These are phyloP conservation scores for Diospyros kaki DNA, from an alignment of 148 eudicot species.

Conservation along the genomic window DNA sequence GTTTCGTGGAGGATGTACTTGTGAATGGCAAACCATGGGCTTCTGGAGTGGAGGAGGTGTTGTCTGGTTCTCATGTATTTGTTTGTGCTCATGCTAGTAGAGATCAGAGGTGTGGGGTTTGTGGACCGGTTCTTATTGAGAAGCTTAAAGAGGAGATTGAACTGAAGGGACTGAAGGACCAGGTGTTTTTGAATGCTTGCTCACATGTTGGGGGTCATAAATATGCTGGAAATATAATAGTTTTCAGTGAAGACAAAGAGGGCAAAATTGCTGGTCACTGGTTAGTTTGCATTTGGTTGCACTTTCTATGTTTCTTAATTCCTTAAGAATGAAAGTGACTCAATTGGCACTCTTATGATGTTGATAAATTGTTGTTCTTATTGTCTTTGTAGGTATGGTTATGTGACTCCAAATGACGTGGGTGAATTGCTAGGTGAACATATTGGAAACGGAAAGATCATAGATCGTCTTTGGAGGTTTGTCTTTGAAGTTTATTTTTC, in stretches of 20 bases:
- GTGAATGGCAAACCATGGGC: constrained; percentile 64
- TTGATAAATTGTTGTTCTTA: not conserved
- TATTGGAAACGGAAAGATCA: constrained; percentile 65
- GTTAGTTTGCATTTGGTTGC: constrained; percentile 28
- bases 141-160: constrained; percentile 58
- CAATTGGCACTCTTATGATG: not conserved
- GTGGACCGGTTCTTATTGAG: constrained; percentile 74
- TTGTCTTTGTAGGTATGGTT: constrained; percentile 65
- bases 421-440: constrained; percentile 55
- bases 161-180: constrained; percentile 41
- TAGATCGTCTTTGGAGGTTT: constrained; percentile 78
- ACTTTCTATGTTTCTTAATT: not conserved
- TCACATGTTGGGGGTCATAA: constrained; percentile 87
- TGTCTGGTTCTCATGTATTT: constrained; percentile 65
- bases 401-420: constrained; percentile 74
- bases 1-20: constrained; percentile 74
- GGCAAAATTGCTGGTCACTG: constrained; percentile 73
- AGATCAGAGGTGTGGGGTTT: constrained; percentile 78
- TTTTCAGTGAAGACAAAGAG: constrained; percentile 52
- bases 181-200: constrained; percentile 64
- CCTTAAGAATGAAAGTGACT: not conserved
- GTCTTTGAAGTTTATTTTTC: not conserved
- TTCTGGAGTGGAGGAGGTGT: constrained; percentile 46
- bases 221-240: constrained; percentile 78
- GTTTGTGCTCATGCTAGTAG: constrained; percentile 70